A percentile compares a stretch with the other conserved stretches of the same genome.
These are phyloP conservation scores for Tothia fuscella DNA, from an alignment of 2,329 filamentous ascomycete genomes.

Conservation along the genomic window DNA sequence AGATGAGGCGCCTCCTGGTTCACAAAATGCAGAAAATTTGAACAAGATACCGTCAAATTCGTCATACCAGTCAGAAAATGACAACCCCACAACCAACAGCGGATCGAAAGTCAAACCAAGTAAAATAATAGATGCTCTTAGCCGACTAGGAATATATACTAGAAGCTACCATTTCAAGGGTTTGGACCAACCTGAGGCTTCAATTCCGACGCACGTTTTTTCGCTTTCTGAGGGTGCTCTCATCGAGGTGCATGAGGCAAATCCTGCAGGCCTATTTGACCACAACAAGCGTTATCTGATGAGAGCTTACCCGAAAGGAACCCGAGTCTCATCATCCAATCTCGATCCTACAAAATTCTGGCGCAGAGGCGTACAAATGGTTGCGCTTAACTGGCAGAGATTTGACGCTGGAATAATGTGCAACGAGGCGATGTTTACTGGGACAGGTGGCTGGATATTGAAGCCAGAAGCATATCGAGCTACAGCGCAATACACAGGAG, in stretches of 20 bases:
- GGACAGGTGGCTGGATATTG: slow-evolving; percentile 69
- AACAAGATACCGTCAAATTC: slow-evolving; percentile 19
- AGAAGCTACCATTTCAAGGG: slow-evolving; percentile 69
- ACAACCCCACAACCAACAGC: slow-evolving; percentile 13
- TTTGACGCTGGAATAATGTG: slow-evolving; percentile 92
- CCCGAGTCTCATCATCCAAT: slow-evolving; percentile 75
- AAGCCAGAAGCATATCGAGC: slow-evolving; percentile 66
- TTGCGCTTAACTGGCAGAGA: slow-evolving; percentile 88
- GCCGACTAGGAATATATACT: slow-evolving; percentile 72
- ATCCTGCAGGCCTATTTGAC: slow-evolving; percentile 52
- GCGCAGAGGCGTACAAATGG: slow-evolving; percentile 80
- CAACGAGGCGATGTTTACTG: slow-evolving; percentile 83
- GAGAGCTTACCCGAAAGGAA: slow-evolving; percentile 76
- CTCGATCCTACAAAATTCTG: slow-evolving; percentile 76
- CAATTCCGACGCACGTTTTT: slow-evolving; percentile 50
- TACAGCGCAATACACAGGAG: neutral
- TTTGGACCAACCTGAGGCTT: slow-evolving; percentile 51
- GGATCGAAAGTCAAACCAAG: slow-evolving; percentile 34
- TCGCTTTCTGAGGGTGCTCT: slow-evolving; percentile 50
- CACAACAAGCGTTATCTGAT: slow-evolving; percentile 77
- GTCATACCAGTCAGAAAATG: slow-evolving; percentile 29
- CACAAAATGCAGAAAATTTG: slow-evolving; percentile 3
- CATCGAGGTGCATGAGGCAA: slow-evolving; percentile 52
- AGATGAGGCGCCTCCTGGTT: neutral
- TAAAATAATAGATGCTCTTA: slow-evolving; percentile 59